These are phyloP conservation scores for Fraxinus velutina DNA, from an alignment of 305 asterid species.

Conservation along the genomic window DNA sequence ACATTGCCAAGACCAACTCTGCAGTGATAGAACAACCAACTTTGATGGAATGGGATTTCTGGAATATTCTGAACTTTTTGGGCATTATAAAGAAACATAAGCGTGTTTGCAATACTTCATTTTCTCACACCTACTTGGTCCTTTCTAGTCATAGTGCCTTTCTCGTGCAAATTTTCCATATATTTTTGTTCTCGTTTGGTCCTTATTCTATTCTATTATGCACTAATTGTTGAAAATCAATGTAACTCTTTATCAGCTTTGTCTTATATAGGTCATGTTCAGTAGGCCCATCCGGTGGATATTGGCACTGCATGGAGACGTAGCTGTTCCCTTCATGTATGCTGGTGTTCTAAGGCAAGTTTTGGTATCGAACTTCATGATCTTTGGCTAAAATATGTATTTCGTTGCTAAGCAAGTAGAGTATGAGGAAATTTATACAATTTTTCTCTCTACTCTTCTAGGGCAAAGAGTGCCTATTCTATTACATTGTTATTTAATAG, in stretches of 20 bases:
- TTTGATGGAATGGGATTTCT: background rate
- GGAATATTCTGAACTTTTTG: background rate
- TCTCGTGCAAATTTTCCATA: background rate
- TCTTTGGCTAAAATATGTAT: conserved; percentile 1
- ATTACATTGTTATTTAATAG: background rate
- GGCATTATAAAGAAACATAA: background rate
- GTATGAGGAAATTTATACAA: background rate
- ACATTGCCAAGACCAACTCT: background rate
- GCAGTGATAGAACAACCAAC: background rate
- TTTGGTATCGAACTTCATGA: conserved; percentile 11
- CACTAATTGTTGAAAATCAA: conserved; percentile 8
- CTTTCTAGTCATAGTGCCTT: background rate
- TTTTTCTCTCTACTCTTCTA: background rate
- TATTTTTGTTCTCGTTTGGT: conserved; percentile 8
- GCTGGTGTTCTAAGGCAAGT: conserved; percentile 79
- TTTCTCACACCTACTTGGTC: background rate
- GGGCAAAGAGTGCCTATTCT: background rate
- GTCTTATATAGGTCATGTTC: conserved; percentile 58
- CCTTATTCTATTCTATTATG: conserved; percentile 12
- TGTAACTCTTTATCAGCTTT: background rate
- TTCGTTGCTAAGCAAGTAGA: background rate
- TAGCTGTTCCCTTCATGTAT: conserved; percentile 67
- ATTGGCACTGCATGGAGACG: conserved; percentile 84
- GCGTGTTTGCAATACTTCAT: background rate
- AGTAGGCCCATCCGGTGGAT: conserved; percentile 98